Evolutionary conservation across 805 yeast genomes (phyloP).

Genomic region (Schwanniomyces polymorphus): DNA sequence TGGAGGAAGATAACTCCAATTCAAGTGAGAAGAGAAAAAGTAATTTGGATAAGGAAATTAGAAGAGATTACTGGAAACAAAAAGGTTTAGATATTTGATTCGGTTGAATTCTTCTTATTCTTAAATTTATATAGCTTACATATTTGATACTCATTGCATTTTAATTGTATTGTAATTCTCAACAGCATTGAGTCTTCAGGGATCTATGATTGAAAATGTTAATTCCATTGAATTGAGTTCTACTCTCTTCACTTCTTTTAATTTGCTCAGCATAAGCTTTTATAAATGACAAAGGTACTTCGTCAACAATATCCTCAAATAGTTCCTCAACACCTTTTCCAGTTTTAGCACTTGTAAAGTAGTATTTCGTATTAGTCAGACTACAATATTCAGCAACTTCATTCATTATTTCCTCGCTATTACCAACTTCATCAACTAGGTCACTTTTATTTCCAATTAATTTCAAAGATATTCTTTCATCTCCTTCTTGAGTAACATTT

Average conservation of each 20-base stretch:
- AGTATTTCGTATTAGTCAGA: conserved; percentile 17
- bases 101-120: neutral
- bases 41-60: conserved; percentile 30
- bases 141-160: conserved; percentile 1
- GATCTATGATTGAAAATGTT: conserved; percentile 6
- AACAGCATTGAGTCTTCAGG: conserved; percentile 5
- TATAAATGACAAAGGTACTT: conserved; percentile 30
- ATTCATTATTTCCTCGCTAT: conserved; percentile 2
- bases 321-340: conserved; percentile 57
- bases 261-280: conserved; percentile 12
- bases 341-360: conserved; percentile 66
- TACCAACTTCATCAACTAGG: conserved; percentile 33
- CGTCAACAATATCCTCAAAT: conserved; percentile 31
- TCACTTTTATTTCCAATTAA: conserved; percentile 88
- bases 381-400: conserved; percentile 13
- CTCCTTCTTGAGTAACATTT: conserved; percentile 19
- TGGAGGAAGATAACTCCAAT: conserved; percentile 8
- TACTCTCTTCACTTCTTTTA: conserved; percentile 5
- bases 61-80: conserved; percentile 42
- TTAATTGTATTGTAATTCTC: neutral
- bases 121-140: neutral
- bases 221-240: conserved; percentile 3
- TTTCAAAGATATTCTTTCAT: conserved; percentile 28
- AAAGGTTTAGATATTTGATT: conserved; percentile 33
- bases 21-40: conserved; percentile 8